Base-by-base conservation (phyloP, 768 basidiomycete genomes). In the Amanita rimosa region DNA sequence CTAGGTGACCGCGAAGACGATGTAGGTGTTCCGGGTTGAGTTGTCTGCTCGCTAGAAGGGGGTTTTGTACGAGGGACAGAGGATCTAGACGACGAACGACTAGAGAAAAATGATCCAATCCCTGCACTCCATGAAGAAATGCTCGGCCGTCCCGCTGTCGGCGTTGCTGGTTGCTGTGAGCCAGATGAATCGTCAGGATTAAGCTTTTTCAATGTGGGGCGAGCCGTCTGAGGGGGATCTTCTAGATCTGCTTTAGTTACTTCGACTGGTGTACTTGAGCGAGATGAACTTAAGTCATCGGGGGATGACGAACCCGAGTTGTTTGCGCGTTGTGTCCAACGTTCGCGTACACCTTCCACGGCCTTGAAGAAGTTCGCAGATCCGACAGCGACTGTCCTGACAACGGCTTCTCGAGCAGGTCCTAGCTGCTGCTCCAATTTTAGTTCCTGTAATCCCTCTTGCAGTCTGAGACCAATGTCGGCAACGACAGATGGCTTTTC, bases 401-500 rank as follows among this genome's bases (percentile, higher is more conserved):
- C 77, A 37, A 96, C 80, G 2, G 86, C 96, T 62, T 97, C 93
- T 6, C 90, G 78, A 0, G 93, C 85, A 1, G 95, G 92, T 4
- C 83, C 92, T n/a, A 96, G 76, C 57, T 93, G 90, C 63, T 96
- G 86, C 27, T 96, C 89, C 3, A 97, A 65, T 61, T 87, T 90
- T 45, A 99, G 75, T 24, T 97, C 95, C 60, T 96, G 92, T 14
- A 98, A 78, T 2, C 94, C 93, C 66, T 98, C 94, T 50, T 85
- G 81, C 21, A 99, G 75, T 8, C 94, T 83, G 3, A 98, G 72
- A 7, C 94, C 87, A 31, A 99, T 83, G 57, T 99, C 96, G 4
- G 91, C 75, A 3, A 97, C 85, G 1, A 89, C 81, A 11, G 87
- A 86, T 0, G 88, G 85, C 60, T 88, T 90, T 55, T 90, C 89